Evolutionary conservation across 1,284 basidiomycete species (phyloP).

Genomic region (Sparassis latifolia): DNA sequence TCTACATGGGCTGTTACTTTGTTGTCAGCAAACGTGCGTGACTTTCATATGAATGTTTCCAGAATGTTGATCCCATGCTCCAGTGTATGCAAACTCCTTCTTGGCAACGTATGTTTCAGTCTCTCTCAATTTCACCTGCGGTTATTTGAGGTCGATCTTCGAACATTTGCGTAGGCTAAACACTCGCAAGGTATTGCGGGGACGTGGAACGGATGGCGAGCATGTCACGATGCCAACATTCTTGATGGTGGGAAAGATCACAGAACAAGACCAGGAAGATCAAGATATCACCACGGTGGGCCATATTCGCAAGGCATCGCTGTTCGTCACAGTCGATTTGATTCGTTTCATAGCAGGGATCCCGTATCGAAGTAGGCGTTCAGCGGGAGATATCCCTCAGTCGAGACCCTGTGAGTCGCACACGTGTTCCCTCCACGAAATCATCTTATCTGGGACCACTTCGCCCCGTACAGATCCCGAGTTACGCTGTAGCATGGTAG

Average conservation of each 20-base stretch:
- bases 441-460: no score
- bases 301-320: no score
- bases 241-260: conserved; percentile 32
- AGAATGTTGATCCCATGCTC: background rate
- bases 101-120: conserved; percentile 48
- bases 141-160: background rate
- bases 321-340: no score
- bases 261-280: conserved; percentile 6
- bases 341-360: no score
- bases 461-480: no score
- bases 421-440: no score
- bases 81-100: conserved; percentile 65
- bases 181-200: conserved; percentile 36
- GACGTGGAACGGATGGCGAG: conserved; percentile 36
- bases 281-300: no score
- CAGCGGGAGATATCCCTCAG: no score
- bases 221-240: conserved; percentile 32
- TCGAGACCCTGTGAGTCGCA: no score
- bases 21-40: conserved; percentile 53
- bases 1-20: conserved; percentile 55
- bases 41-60: background rate
- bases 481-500: no score
- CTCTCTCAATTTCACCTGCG: background rate
- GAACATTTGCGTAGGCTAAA: conserved; percentile 27
- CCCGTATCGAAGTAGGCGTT: no score